phyloP scores from a whole-genome alignment of 164 flowering plant species.

The Vitis cinerea region DNA sequence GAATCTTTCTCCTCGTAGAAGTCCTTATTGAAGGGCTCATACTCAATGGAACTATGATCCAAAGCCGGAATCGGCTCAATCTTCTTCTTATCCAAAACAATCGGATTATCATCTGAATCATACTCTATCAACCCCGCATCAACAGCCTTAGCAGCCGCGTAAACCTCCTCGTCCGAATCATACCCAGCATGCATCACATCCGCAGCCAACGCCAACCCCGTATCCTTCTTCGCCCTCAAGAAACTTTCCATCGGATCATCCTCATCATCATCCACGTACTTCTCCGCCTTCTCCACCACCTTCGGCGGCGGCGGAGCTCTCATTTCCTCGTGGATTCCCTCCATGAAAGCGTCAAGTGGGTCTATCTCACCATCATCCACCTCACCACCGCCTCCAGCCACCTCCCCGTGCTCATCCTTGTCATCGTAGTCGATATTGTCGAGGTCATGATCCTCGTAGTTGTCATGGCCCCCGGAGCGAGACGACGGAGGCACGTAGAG shows the following conservation, averaged over 20 bases:
- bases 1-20: slow-evolving; percentile 84
- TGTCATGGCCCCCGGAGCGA: slow-evolving; percentile 49
- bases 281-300: slow-evolving; percentile 59
- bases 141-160: slow-evolving; percentile 97
- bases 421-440: slow-evolving; percentile 88
- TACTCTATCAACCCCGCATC: slow-evolving; percentile 94
- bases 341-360: slow-evolving; percentile 98
- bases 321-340: slow-evolving; percentile 90
- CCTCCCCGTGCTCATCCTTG: slow-evolving; percentile 12
- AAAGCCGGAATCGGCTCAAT: slow-evolving; percentile 90
- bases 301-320: slow-evolving; percentile 55
- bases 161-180: slow-evolving; percentile 96
- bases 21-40: slow-evolving; percentile 84
- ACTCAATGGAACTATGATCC: slow-evolving; percentile 82
- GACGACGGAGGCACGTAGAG: slow-evolving; percentile 86
- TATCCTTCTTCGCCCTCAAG: slow-evolving; percentile 85
- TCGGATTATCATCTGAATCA: slow-evolving; percentile 91
- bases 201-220: slow-evolving; percentile 81
- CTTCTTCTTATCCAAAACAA: slow-evolving; percentile 77
- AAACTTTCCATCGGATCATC: slow-evolving; percentile 96
- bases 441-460: slow-evolving; percentile 70
- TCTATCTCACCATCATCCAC: slow-evolving; percentile 68
- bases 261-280: slow-evolving; percentile 72
- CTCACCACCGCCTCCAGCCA: slow-evolving; percentile 17
- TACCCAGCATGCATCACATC: slow-evolving; percentile 93